Percentiles rank a stretch among this genome's conserved stretches.
Conservation (phyloP, 768 basidiomycete species). For the Russula sp. region DNA sequence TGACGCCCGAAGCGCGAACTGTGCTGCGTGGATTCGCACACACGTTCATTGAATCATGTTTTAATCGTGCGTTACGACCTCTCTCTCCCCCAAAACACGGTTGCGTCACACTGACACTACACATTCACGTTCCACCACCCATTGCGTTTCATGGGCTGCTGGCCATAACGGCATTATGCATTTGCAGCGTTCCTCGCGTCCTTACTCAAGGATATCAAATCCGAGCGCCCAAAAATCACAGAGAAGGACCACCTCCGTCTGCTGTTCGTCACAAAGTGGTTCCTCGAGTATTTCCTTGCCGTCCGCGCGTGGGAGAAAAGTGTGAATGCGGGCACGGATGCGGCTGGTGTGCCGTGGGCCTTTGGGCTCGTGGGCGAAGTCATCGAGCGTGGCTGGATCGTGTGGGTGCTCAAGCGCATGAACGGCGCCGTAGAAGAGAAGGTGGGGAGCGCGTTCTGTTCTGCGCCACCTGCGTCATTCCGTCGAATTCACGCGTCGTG, state of each 20-base stretch:
- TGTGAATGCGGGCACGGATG: slow-evolving; percentile 24
- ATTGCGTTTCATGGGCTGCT: too few relatives aligned
- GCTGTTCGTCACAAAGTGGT: slow-evolving; percentile 83
- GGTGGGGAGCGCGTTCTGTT: slow-evolving; percentile 37
- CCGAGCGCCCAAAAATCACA: slow-evolving; percentile 86
- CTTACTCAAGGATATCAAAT: slow-evolving; percentile 87
- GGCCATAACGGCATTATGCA: too few relatives aligned
- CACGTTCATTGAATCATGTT: slow-evolving; percentile 73
- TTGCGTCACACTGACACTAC: too few relatives aligned
- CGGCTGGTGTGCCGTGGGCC: slow-evolving; percentile 37
- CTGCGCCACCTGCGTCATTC: background rate
- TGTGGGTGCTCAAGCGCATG: slow-evolving; percentile 89
- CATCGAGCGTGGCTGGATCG: slow-evolving; percentile 78
- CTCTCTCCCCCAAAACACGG: background rate
- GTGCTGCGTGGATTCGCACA: slow-evolving; percentile 62
- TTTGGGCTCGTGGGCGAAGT: slow-evolving; percentile 79
- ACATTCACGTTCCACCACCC: too few relatives aligned
- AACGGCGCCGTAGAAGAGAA: slow-evolving; percentile 85
- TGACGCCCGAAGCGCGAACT: slow-evolving; percentile 54
- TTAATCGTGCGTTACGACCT: slow-evolving; percentile 63
- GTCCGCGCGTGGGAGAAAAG: slow-evolving; percentile 37
- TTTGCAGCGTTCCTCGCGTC: slow-evolving; percentile 75
- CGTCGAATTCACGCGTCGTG: background rate
- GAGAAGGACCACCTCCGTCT: slow-evolving; percentile 91
- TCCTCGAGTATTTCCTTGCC: slow-evolving; percentile 81